Percentiles rank a stretch among this genome's conserved stretches.
These are phyloP conservation scores for Blastobotrys proliferans DNA, from an alignment of 1,139 yeast species.

Conservation along the genomic window DNA sequence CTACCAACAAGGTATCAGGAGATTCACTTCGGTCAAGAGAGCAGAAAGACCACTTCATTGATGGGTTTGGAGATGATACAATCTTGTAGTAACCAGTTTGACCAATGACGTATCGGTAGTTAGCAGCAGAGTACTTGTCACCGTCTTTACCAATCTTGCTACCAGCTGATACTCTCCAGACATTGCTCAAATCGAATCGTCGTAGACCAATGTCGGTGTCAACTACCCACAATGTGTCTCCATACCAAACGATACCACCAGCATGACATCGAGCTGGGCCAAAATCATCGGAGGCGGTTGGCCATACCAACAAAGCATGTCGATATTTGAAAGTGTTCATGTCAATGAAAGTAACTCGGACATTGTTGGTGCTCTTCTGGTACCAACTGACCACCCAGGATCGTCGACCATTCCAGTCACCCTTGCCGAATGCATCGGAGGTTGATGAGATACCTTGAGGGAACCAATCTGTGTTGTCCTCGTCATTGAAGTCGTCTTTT, in stretches of 20 bases:
- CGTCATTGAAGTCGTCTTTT: slow-evolving; percentile 10
- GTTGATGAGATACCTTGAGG: slow-evolving; percentile 15
- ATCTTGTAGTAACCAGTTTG: slow-evolving; percentile 13
- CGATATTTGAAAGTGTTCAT: slow-evolving; percentile 11
- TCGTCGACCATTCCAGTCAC: slow-evolving; percentile 14
- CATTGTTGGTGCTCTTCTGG: slow-evolving; percentile 3
- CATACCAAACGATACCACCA: slow-evolving; percentile 16
- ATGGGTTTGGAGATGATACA: neutral
- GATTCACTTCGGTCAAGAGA: slow-evolving; percentile 10
- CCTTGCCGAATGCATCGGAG: slow-evolving; percentile 13
- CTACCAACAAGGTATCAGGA: slow-evolving; percentile 14
- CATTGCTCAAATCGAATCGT: slow-evolving; percentile 12
- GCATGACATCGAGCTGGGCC: slow-evolving; percentile 13
- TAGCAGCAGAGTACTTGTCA: slow-evolving; percentile 12
- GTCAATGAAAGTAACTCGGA: slow-evolving; percentile 13
- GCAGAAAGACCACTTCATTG: slow-evolving; percentile 6
- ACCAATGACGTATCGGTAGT: slow-evolving; percentile 13
- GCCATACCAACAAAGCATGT: slow-evolving; percentile 12
- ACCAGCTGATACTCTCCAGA: slow-evolving; percentile 11
- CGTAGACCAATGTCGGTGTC: slow-evolving; percentile 13
- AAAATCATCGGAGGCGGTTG: slow-evolving; percentile 13
- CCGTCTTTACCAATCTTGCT: slow-evolving; percentile 12
- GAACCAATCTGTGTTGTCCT: slow-evolving; percentile 11
- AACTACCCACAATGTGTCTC: slow-evolving; percentile 14
- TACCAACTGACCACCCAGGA: slow-evolving; percentile 14